A percentile compares a stretch with the other conserved stretches of the same genome.
Conservation (phyloP, 345 rosid genomes). For the Noccaea caerulescens region DNA sequence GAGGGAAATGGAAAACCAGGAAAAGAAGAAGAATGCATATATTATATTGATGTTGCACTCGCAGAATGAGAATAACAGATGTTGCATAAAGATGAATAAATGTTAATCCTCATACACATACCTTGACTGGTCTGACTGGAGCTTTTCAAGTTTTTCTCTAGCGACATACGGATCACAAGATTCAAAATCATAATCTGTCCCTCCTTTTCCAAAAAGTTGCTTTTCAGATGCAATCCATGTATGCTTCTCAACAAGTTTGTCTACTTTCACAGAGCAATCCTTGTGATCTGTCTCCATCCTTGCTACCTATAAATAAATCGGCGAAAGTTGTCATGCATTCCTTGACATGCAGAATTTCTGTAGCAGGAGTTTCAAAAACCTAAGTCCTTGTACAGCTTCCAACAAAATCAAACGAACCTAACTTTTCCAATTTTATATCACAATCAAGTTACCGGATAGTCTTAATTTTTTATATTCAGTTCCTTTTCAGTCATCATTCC, state of each 20-base stretch:
- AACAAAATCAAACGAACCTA: background rate
- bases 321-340: slow-evolving; percentile 26
- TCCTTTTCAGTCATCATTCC: slow-evolving; percentile 1
- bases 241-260: slow-evolving; percentile 88
- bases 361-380: background rate
- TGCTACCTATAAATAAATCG: slow-evolving; percentile 54
- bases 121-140: slow-evolving; percentile 93
- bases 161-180: slow-evolving; percentile 75
- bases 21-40: slow-evolving; percentile 26
- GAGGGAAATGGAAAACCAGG: slow-evolving; percentile 19
- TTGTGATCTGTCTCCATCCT: slow-evolving; percentile 91
- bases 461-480: background rate
- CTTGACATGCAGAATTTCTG: slow-evolving; percentile 18
- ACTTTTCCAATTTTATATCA: background rate
- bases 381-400: background rate
- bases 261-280: slow-evolving; percentile 81
- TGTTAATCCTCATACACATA: slow-evolving; percentile 35
- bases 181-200: slow-evolving; percentile 92
- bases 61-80: slow-evolving; percentile 3
- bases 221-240: slow-evolving; percentile 94
- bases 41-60: background rate
- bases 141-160: slow-evolving; percentile 77
- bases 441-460: slow-evolving; percentile 5
- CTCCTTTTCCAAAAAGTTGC: slow-evolving; percentile 90
- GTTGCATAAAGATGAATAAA: background rate